Conservation (phyloP, 345 rosid species). For the Lepidium sativum region DNA sequence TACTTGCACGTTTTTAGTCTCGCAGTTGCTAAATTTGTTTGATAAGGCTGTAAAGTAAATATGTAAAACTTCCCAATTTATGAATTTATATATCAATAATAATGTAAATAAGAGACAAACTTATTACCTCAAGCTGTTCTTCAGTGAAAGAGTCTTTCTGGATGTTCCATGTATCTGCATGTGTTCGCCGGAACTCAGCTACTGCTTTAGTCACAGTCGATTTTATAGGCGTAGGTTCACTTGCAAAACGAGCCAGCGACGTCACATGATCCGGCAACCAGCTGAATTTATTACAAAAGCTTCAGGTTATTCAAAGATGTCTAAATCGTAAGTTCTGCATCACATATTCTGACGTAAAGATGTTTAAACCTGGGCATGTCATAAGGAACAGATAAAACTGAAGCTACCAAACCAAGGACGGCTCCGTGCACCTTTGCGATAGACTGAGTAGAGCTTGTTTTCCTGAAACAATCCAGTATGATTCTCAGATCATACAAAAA, state of each 20-base stretch:
- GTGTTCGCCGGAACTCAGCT: conserved; percentile 92
- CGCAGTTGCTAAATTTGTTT: neutral
- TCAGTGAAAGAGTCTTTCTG: conserved; percentile 87
- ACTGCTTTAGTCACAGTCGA: conserved; percentile 96
- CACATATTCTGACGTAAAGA: neutral
- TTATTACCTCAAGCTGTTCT: conserved; percentile 88
- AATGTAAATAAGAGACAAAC: neutral
- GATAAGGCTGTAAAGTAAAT: neutral
- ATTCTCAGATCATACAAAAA: neutral
- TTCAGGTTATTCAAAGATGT: neutral
- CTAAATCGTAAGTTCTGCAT: neutral
- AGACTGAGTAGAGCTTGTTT: conserved; percentile 31
- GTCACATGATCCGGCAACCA: conserved; percentile 97
- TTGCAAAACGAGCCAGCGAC: conserved; percentile 67
- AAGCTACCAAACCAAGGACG: conserved; percentile 92
- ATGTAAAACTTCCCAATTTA: neutral
- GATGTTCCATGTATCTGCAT: conserved; percentile 92
- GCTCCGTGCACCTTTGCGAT: conserved; percentile 78
- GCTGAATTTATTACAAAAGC: conserved; percentile 24
- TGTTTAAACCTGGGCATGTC: conserved; percentile 88
- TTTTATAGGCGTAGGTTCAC: conserved; percentile 83
- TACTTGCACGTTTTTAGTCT: neutral
- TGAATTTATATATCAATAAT: neutral
- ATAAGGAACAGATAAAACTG: conserved; percentile 92
- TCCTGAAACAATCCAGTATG: conserved; percentile 38